Evolutionary conservation across 805 yeast genomes (phyloP).

Genomic region (Myxozyma sirexii): DNA sequence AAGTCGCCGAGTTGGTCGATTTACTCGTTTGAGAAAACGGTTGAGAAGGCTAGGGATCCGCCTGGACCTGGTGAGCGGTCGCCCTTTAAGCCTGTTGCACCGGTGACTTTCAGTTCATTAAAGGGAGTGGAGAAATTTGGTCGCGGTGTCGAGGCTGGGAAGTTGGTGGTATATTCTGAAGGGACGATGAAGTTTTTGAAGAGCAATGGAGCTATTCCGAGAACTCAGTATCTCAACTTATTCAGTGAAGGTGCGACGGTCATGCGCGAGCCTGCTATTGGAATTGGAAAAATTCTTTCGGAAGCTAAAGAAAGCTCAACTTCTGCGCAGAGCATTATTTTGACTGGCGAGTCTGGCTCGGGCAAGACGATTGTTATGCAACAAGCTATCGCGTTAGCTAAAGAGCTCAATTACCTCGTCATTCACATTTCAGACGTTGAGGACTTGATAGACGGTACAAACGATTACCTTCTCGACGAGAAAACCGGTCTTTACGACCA

Average conservation of each 20-base stretch:
- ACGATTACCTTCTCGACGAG: constrained; percentile 1
- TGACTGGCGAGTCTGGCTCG: constrained; percentile 25
- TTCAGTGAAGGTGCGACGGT: constrained; percentile 22
- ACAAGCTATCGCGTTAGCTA: constrained; percentile 23
- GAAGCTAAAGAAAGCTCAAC: neutral
- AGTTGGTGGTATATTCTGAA: neutral
- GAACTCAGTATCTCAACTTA: constrained; percentile 20
- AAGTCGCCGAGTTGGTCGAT: constrained; percentile 17
- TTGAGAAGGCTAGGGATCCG: neutral
- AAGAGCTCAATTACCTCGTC: neutral
- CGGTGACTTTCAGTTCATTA: neutral
- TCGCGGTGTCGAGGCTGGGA: neutral
- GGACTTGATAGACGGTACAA: constrained; percentile 24
- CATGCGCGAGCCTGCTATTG: constrained; percentile 6
- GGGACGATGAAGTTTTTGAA: constrained; percentile 1
- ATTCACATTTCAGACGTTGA: constrained; percentile 28
- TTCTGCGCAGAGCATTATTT: constrained; percentile 2
- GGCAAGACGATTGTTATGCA: constrained; percentile 30
- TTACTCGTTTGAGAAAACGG: constrained; percentile 22
- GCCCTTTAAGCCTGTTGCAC: neutral
- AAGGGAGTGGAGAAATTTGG: constrained; percentile 3
- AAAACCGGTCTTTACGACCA: constrained; percentile 23
- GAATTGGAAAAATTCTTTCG: neutral
- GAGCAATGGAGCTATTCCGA: neutral
- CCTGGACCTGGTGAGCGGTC: neutral